Evolutionary conservation across 1,284 basidiomycete genomes (phyloP), one percentile per base, ranked within the genome.

Genomic region (Polyporus tsugae): DNA sequence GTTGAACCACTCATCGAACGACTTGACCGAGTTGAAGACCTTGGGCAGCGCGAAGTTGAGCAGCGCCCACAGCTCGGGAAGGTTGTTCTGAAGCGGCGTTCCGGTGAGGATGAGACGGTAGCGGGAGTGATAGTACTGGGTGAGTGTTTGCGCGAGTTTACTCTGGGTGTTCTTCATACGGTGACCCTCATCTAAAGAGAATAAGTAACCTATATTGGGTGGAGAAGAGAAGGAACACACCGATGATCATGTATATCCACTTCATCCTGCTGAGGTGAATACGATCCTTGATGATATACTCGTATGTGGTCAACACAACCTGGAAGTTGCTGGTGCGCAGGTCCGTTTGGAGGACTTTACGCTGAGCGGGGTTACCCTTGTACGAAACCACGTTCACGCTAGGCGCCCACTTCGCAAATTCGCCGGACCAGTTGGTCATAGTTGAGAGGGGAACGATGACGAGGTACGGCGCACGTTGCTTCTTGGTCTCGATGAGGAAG

Each of bases 1-100:
- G 83, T 99, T 99, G 87, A 99, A 99, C 98, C 98, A 99, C 79
- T 99, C 98, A 78, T 99, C 98, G 79, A 99, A 99, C 59, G 96
- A 98, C 81, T 99, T 98, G 75, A 99, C 97, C 4, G 97, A 99
- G 84, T 99, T 99, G 88, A 99, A 99, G 78, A 99, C 93, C 83
- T 96, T 98, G 29, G 98, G 98, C 22, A 99, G 85, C 60, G 97
- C 97, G 79, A 99, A 99, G 82, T 99, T 99, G 79, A 99, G 93
- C 67, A 99, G 86, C 1, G 98, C 91, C 98, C 98, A 99, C 52
- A 99, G 84, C 81, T 99, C 98, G 15, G 98, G 97, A 46, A 99
- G 89, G 80, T 99, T 99, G 86, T 99, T 99, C 81, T 99, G 97
- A 22, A 99, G 87, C 36, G 98, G 98, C 3, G 98, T 99, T 80